phyloP scores from a whole-genome alignment of 1,284 basidiomycete genomes.

The Melanopsichium pennsylvanicum region DNA sequence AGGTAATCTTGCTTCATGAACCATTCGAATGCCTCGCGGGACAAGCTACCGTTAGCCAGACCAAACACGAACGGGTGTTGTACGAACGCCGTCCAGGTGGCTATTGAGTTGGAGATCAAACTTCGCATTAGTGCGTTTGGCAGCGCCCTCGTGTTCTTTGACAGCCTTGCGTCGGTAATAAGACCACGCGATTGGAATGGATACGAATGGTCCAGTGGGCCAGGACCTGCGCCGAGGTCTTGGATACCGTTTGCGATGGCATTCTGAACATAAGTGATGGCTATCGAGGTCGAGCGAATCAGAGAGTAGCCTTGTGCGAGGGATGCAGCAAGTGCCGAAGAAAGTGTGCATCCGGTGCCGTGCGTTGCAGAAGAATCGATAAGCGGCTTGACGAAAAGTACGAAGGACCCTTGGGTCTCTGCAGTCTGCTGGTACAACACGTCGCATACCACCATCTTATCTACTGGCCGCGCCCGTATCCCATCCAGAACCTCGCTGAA shows the following conservation, averaged over 20 bases:
- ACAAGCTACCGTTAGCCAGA: slow-evolving; percentile 77
- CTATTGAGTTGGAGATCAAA: slow-evolving; percentile 52
- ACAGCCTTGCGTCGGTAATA: slow-evolving; percentile 12
- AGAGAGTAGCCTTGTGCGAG: slow-evolving; percentile 74
- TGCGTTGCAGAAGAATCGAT: slow-evolving; percentile 70
- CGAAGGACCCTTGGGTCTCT: slow-evolving; percentile 60
- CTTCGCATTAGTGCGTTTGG: slow-evolving; percentile 42
- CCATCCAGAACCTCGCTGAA: slow-evolving; percentile 26
- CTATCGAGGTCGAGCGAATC: slow-evolving; percentile 72
- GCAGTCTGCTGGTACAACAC: slow-evolving; percentile 71
- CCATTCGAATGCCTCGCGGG: slow-evolving; percentile 76
- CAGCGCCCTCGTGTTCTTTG: slow-evolving; percentile 31
- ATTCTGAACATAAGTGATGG: slow-evolving; percentile 77
- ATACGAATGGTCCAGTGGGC: slow-evolving; percentile 87
- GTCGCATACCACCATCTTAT: slow-evolving; percentile 73
- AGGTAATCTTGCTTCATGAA: slow-evolving; percentile 77
- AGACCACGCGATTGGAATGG: slow-evolving; percentile 67
- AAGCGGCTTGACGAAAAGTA: slow-evolving; percentile 53
- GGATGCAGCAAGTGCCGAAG: slow-evolving; percentile 79
- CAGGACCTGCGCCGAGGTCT: slow-evolving; percentile 77
- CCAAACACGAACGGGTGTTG: slow-evolving; percentile 83
- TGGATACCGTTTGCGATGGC: slow-evolving; percentile 78
- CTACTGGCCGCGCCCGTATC: background rate
- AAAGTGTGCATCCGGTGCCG: slow-evolving; percentile 92
- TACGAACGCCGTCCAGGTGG: slow-evolving; percentile 61